Evolutionary conservation across 805 yeast genomes (phyloP).

Genomic region (Tetrapisispora pingtungensis): DNA sequence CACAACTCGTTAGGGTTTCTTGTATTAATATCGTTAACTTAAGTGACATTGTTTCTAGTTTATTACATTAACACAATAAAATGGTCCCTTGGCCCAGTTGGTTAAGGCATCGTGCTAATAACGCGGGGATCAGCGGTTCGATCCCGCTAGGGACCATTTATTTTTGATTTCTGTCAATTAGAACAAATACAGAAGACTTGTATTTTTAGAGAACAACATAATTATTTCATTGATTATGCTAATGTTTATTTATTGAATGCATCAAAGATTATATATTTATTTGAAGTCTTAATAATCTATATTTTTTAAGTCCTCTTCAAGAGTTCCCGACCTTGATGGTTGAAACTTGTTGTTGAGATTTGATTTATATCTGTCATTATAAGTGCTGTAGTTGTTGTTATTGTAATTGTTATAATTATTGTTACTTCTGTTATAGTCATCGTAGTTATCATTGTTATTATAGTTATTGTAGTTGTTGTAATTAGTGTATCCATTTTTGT

Average conservation of each 20-base stretch:
- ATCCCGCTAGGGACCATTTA: constrained; percentile 25
- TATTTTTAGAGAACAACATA: neutral
- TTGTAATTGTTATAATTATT: neutral
- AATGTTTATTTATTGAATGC: neutral
- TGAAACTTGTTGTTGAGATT: constrained; percentile 10
- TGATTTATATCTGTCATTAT: constrained; percentile 3
- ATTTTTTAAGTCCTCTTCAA: constrained; percentile 2
- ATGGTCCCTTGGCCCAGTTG: constrained; percentile 27
- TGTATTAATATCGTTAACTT: neutral
- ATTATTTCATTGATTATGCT: neutral
- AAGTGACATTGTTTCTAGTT: neutral
- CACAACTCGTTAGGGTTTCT: neutral
- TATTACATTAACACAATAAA: neutral
- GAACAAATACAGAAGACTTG: too few species aligned
- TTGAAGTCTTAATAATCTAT: neutral
- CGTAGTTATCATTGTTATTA: neutral
- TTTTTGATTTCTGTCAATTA: constrained; percentile 1
- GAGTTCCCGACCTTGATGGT: constrained; percentile 15
- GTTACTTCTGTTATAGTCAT: neutral
- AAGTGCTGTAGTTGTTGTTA: neutral
- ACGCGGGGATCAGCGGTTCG: constrained; percentile 28
- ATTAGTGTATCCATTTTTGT: neutral
- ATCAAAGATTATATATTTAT: neutral
- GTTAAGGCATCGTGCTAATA: constrained; percentile 28
- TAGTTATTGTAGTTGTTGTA: neutral